Conservation (phyloP, 495 filamentous ascomycete genomes). For the Entonaema liquescens region DNA sequence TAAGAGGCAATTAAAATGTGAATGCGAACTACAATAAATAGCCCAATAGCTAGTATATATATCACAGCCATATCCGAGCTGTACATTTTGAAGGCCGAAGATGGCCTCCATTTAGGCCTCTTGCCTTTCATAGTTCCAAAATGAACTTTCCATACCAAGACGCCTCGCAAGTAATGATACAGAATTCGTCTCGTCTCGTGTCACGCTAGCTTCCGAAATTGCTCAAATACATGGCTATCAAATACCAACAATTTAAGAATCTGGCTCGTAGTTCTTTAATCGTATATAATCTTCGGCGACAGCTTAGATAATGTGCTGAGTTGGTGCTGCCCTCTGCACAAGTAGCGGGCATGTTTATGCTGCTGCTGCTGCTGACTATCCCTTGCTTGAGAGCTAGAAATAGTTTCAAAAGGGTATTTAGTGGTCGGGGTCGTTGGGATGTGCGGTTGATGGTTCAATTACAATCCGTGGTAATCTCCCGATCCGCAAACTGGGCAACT, state of each 20-base stretch:
- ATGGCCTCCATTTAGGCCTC: background rate
- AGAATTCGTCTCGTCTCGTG: constrained; percentile 13
- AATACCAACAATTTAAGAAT: constrained; percentile 1
- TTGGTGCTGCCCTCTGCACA: background rate
- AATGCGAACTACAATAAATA: constrained; percentile 17
- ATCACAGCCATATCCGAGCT: constrained; percentile 1
- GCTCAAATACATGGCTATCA: constrained; percentile 4
- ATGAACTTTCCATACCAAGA: constrained; percentile 18
- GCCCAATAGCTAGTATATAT: constrained; percentile 26
- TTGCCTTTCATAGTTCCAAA: constrained; percentile 1
- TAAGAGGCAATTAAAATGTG: background rate
- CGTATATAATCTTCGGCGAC: background rate
- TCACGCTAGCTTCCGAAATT: background rate
- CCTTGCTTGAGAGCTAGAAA: background rate
- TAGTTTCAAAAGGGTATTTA: background rate
- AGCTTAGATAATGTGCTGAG: background rate
- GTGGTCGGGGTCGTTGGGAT: constrained; percentile 30
- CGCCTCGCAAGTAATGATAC: constrained; percentile 38
- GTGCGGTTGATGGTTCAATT: constrained; percentile 60
- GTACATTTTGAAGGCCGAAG: background rate
- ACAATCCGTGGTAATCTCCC: constrained; percentile 58
- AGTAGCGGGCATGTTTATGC: background rate
- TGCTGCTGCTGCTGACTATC: background rate
- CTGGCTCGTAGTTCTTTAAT: constrained; percentile 7
- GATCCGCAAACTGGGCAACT: constrained; percentile 57